phyloP scores from a whole-genome alignment of 305 asterid species.

The Rubia balearica region DNA sequence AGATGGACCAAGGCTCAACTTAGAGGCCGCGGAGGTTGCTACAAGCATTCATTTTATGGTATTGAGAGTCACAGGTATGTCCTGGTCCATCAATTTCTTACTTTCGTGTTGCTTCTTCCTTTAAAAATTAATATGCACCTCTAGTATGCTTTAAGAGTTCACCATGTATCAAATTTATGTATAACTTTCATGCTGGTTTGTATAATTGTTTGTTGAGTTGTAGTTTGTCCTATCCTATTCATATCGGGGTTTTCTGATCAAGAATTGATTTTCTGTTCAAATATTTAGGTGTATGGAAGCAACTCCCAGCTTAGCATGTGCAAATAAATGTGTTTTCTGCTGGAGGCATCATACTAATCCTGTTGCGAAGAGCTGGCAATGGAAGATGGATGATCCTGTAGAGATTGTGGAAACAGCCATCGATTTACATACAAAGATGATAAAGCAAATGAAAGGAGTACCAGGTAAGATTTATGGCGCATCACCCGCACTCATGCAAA shows the following conservation, averaged over 20 bases:
- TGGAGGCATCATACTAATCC: constrained; percentile 99
- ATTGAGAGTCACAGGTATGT: constrained; percentile 86
- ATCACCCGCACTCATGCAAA: background rate
- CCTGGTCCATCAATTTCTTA: constrained; percentile 2
- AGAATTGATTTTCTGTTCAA: constrained; percentile 5
- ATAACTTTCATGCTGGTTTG: background rate
- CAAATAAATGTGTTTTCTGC: constrained; percentile 93
- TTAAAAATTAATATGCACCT: background rate
- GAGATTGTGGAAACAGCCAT: constrained; percentile 80
- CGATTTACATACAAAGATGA: constrained; percentile 83
- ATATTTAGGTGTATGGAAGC: constrained; percentile 88
- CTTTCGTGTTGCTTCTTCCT: background rate
- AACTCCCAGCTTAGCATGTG: constrained; percentile 97
- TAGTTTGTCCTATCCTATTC: background rate
- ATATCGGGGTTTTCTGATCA: background rate
- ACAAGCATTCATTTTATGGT: constrained; percentile 91
- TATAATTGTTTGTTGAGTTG: background rate
- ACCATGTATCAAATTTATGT: background rate
- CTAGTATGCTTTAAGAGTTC: background rate
- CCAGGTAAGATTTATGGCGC: constrained; percentile 45
- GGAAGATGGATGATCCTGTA: constrained; percentile 98
- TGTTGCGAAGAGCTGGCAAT: constrained; percentile 86
- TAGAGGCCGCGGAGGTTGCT: constrained; percentile 97
- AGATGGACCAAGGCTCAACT: constrained; percentile 97
- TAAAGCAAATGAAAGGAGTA: constrained; percentile 94